Conservation (phyloP, 148 eudicot species). For the Cornus kousa region DNA sequence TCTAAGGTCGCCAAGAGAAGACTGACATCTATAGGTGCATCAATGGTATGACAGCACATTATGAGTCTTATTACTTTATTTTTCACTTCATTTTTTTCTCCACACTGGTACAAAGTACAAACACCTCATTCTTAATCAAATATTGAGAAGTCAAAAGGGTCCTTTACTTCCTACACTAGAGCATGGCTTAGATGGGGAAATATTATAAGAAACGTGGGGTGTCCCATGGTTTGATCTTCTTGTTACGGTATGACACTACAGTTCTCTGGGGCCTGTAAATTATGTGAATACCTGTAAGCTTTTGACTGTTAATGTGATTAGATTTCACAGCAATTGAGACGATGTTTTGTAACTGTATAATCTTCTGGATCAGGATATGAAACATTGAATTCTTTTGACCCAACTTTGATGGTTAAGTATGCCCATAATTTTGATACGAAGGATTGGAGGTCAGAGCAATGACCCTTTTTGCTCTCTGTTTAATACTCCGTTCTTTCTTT, state of each 20-base stretch:
- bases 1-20: slow-evolving; percentile 85
- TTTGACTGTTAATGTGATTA: background rate
- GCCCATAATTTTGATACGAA: too few species aligned
- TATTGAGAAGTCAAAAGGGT: background rate
- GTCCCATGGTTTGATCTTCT: background rate
- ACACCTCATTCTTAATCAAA: background rate
- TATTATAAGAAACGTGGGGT: background rate
- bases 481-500: too few species aligned
- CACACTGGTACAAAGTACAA: background rate
- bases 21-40: slow-evolving; percentile 39
- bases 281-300: slow-evolving; percentile 1
- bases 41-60: slow-evolving; percentile 25
- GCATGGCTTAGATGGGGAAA: background rate
- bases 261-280: background rate
- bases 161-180: background rate
- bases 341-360: background rate
- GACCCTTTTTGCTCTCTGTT: too few species aligned
- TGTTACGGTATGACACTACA: background rate
- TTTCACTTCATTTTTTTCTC: background rate
- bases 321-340: background rate
- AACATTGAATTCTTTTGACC: background rate
- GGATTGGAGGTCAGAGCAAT: too few species aligned
- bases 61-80: background rate
- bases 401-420: background rate
- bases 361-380: background rate